Percentiles rank a stretch among this genome's conserved stretches.
Conservation (phyloP, 345 rosid species). For the Triadica sebifera region DNA sequence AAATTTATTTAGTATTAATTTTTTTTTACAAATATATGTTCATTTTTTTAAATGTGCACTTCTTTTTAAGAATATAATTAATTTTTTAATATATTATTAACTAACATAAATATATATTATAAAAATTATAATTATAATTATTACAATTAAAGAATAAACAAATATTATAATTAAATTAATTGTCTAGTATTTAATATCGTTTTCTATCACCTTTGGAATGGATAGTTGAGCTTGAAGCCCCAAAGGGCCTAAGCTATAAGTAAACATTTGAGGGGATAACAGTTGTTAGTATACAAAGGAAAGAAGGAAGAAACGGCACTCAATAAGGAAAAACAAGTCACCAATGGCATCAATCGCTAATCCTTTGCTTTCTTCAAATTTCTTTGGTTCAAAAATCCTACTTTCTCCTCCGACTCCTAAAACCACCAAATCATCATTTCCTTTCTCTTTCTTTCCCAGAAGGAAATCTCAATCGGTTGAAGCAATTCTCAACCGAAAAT, state of each 20-base stretch:
- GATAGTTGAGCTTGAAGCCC: not conserved
- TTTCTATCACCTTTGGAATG: not conserved
- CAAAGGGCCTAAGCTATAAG: too few species aligned
- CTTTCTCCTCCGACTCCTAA: constrained; percentile 59
- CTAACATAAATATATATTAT: too few species aligned
- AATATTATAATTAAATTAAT: too few species aligned
- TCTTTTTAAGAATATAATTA: too few species aligned
- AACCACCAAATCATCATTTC: constrained; percentile 28
- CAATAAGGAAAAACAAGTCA: not conserved
- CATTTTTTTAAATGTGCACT: too few species aligned
- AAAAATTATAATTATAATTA: not conserved
- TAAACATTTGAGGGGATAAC: too few species aligned
- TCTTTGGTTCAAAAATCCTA: constrained; percentile 36
- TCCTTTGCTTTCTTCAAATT: constrained; percentile 41
- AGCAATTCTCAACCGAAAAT: constrained; percentile 8
- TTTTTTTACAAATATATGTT: too few species aligned
- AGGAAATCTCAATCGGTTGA: constrained; percentile 24
- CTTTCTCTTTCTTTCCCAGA: constrained; percentile 21
- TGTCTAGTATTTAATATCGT: not conserved
- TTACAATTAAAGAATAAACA: not conserved
- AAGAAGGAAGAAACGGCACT: not conserved
- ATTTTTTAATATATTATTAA: too few species aligned
- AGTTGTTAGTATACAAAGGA: not conserved
- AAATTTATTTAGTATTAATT: too few species aligned
- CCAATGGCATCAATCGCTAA: constrained; percentile 38